Evolutionary conservation across 1,139 yeast species (phyloP).

Genomic region (Magnusiomyces suaveolens): DNA sequence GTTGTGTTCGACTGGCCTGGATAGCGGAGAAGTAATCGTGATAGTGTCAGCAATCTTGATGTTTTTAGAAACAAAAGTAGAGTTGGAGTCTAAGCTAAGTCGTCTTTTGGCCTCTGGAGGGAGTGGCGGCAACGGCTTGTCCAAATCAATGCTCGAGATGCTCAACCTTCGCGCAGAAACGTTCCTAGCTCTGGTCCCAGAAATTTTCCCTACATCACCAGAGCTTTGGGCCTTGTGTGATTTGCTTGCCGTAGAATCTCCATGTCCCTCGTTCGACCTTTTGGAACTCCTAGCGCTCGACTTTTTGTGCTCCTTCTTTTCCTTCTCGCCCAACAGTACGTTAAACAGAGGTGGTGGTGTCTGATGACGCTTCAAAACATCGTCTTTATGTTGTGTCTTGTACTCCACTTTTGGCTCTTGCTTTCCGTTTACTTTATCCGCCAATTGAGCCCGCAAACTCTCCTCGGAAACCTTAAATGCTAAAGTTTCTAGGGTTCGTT

Average conservation of each 20-base stretch:
- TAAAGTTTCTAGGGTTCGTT: no score
- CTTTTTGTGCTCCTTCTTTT: no score
- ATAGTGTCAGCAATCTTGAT: not conserved
- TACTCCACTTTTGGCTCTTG: no score
- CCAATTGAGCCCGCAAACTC: no score
- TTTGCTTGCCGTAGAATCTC: not conserved
- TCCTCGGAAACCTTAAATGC: no score
- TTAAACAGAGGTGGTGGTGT: no score
- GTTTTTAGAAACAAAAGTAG: not conserved
- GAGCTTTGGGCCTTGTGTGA: not conserved
- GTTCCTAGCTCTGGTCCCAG: not conserved
- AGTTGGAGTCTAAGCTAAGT: not conserved
- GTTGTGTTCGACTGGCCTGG: not conserved
- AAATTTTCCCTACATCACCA: not conserved
- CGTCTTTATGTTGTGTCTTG: no score
- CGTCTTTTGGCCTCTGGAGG: not conserved
- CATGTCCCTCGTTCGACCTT: not conserved
- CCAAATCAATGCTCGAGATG: not conserved
- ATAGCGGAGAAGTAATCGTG: not conserved
- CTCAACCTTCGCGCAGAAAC: not conserved
- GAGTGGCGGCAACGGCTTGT: conserved; percentile 4
- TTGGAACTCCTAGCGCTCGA: no score
- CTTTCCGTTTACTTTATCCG: no score
- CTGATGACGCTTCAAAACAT: no score
- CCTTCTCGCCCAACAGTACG: no score